phyloP scores from a whole-genome alignment of 352 stramenopile genomes.

The Globisporangium cederbergense region DNA sequence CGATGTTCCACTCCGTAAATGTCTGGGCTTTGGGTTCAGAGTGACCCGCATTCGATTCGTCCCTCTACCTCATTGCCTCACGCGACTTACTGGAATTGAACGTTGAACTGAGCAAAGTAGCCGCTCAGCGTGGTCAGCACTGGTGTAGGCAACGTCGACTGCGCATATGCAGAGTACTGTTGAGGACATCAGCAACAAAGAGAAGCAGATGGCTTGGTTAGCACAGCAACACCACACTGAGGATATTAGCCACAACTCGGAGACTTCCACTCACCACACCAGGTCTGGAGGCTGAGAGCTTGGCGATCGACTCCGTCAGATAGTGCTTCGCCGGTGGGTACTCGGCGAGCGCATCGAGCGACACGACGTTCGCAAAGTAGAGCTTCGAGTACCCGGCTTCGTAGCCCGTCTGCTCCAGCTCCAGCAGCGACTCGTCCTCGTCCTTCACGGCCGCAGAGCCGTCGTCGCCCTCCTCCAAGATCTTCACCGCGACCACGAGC shows the following conservation, averaged over 20 bases:
- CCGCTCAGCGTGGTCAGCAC: constrained; percentile 35
- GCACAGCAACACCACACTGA: not conserved
- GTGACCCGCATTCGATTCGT: constrained; percentile 4
- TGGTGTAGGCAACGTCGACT: constrained; percentile 35
- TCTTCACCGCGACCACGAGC: constrained; percentile 39
- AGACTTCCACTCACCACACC: constrained; percentile 47
- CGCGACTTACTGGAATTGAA: constrained; percentile 51
- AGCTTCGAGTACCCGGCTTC: constrained; percentile 93
- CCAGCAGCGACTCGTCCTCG: constrained; percentile 78
- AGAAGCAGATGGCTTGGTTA: too few species aligned
- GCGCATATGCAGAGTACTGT: constrained; percentile 50
- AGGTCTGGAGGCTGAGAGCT: constrained; percentile 60
- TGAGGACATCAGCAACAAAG: too few species aligned
- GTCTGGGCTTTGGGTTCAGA: not conserved
- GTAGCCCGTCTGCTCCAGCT: constrained; percentile 86
- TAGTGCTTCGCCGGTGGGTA: constrained; percentile 60
- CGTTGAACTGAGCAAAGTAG: constrained; percentile 68
- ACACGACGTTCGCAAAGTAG: constrained; percentile 86
- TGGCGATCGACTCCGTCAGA: constrained; percentile 59
- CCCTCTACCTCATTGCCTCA: not conserved
- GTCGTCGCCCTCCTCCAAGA: constrained; percentile 70
- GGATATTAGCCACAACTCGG: not conserved
- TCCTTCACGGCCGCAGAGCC: constrained; percentile 51
- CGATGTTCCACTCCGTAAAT: not conserved
- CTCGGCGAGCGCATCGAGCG: constrained; percentile 85